phyloP scores from a whole-genome alignment of 176 grass and related monocot genomes.

The Ensete ventricosum region DNA sequence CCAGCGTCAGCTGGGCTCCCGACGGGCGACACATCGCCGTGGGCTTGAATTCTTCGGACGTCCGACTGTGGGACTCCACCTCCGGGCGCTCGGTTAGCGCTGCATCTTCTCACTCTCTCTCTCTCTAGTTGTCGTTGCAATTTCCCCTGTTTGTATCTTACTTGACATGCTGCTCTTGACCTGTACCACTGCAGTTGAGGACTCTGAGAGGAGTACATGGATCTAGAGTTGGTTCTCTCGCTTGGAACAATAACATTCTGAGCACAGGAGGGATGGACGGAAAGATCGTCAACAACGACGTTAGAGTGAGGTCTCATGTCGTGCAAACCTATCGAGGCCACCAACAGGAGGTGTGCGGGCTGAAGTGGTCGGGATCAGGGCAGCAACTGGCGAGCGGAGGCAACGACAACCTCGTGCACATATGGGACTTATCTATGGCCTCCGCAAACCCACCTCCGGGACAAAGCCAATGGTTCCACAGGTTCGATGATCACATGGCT shows the following conservation, averaged over 20 bases:
- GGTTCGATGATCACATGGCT: constrained; percentile 43
- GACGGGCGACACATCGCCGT: constrained; percentile 47
- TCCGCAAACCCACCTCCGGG: constrained; percentile 35
- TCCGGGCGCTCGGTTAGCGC: constrained; percentile 35
- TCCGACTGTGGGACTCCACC: constrained; percentile 64
- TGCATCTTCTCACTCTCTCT: background rate
- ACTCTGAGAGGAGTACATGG: constrained; percentile 45
- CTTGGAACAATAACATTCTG: constrained; percentile 61
- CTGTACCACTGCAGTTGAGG: constrained; percentile 34
- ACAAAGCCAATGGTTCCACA: constrained; percentile 59
- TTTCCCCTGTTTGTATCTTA: background rate
- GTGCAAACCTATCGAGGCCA: constrained; percentile 60
- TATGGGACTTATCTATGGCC: constrained; percentile 34
- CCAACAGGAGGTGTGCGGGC: constrained; percentile 53
- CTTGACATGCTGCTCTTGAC: background rate
- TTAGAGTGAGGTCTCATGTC: constrained; percentile 39
- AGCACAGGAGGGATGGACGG: constrained; percentile 52
- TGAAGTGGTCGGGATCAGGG: constrained; percentile 54
- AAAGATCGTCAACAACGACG: constrained; percentile 58
- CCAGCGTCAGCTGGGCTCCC: constrained; percentile 57
- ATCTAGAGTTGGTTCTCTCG: constrained; percentile 49
- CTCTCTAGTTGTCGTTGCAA: background rate
- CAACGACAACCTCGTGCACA: constrained; percentile 59
- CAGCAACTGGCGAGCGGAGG: constrained; percentile 58
- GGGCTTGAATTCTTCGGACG: constrained; percentile 53